Conservation (phyloP, 345 rosid genomes). For the Viola odorata region DNA sequence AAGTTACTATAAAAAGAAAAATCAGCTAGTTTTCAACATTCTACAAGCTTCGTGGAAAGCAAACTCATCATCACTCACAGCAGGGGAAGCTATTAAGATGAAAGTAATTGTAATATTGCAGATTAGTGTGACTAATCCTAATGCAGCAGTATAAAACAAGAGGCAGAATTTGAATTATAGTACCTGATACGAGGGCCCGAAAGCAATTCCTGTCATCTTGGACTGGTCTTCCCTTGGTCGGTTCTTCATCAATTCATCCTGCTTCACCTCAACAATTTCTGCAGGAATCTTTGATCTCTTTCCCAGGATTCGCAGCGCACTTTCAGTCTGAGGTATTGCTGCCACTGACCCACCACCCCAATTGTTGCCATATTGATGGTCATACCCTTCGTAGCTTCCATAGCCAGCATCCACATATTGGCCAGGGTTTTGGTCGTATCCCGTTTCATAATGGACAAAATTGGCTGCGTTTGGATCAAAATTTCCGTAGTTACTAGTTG, state of each 20-base stretch:
- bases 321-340: conserved; percentile 27
- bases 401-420: background rate
- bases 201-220: conserved; percentile 87
- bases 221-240: conserved; percentile 81
- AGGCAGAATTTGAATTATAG: background rate
- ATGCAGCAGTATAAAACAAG: background rate
- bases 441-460: conserved; percentile 9
- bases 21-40: no score
- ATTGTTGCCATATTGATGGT: conserved; percentile 24
- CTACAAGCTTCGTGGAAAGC: background rate
- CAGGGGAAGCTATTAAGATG: no score
- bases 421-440: conserved; percentile 5
- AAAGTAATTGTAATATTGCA: no score
- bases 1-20: no score
- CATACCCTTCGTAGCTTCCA: conserved; percentile 22
- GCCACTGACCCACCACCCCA: conserved; percentile 35
- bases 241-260: conserved; percentile 92
- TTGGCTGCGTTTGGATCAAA: background rate
- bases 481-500: background rate
- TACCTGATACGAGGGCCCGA: conserved; percentile 95
- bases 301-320: conserved; percentile 36
- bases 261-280: conserved; percentile 84
- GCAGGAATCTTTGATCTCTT: conserved; percentile 70
- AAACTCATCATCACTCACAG: background rate
- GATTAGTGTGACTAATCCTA: no score